Evolutionary conservation across 495 filamentous ascomycete species (phyloP).

Genomic region (Astrothelium macrocarpum): DNA sequence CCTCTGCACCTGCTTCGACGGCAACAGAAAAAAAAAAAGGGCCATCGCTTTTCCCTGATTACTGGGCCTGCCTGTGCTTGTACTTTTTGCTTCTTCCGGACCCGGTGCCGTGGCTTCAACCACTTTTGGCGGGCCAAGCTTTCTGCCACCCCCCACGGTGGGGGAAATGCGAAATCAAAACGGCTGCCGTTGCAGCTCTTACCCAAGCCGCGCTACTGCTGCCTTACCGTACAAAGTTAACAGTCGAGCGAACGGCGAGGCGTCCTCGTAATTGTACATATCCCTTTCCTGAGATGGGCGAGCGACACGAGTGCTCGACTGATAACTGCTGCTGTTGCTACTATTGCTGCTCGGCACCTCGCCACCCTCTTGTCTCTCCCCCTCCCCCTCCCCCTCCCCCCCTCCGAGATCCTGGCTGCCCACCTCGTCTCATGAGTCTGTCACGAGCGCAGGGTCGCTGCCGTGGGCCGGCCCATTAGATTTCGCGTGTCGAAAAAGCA

Average conservation of each 20-base stretch:
- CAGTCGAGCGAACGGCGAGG: too few relatives aligned
- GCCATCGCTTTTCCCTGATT: too few relatives aligned
- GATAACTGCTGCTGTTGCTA: too few relatives aligned
- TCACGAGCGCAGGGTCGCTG: background rate
- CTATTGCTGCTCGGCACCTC: too few relatives aligned
- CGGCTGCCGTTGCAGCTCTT: conserved; percentile 5
- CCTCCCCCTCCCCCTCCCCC: background rate
- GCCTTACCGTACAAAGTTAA: background rate
- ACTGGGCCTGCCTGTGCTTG: too few relatives aligned
- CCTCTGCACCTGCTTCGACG: background rate
- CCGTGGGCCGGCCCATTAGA: background rate
- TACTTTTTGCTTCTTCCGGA: too few relatives aligned
- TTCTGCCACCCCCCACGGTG: background rate
- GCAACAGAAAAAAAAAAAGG: too few relatives aligned
- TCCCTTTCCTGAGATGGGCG: too few relatives aligned
- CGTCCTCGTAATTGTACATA: too few relatives aligned
- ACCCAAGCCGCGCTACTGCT: background rate
- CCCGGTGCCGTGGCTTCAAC: background rate
- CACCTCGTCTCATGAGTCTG: background rate
- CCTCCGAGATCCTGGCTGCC: background rate
- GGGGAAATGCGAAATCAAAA: background rate
- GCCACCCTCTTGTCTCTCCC: too few relatives aligned
- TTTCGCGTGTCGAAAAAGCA: background rate
- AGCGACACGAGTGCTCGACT: too few relatives aligned
- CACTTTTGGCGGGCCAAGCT: too few relatives aligned